A percentile compares a stretch with the other conserved stretches of the same genome.
Conservation (phyloP, 768 basidiomycete genomes). For the Mycena vulgaris region DNA sequence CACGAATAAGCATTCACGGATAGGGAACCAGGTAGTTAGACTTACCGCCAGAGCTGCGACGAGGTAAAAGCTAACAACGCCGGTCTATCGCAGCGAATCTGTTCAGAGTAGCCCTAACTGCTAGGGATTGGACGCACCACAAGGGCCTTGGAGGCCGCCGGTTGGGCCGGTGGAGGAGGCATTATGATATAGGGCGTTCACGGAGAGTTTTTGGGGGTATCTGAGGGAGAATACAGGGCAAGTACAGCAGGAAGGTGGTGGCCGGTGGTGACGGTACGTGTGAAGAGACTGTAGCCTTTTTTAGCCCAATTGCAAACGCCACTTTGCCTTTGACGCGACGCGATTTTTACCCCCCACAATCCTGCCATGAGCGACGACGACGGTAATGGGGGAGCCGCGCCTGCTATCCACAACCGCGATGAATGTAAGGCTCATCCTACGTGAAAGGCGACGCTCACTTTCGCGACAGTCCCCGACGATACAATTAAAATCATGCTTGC, state of each 20-base stretch:
- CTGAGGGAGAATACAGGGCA: not conserved
- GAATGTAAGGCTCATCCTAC: conserved; percentile 49
- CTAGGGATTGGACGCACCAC: conserved; percentile 56
- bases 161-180: conserved; percentile 47
- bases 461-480: conserved; percentile 64
- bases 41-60: conserved; percentile 90
- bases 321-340: conserved; percentile 26
- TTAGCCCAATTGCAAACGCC: not conserved
- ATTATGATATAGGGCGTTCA: conserved; percentile 33
- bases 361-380: conserved; percentile 33
- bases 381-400: not conserved
- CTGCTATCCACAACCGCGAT: conserved; percentile 48
- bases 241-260: not conserved
- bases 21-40: conserved; percentile 38
- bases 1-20: not conserved
- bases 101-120: not conserved
- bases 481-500: conserved; percentile 90
- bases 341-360: conserved; percentile 14
- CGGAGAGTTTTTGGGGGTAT: conserved; percentile 9
- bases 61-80: conserved; percentile 88
- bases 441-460: not conserved
- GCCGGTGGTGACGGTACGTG: conserved; percentile 12
- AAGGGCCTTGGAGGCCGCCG: conserved; percentile 58
- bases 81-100: conserved; percentile 60
- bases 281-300: conserved; percentile 3